Base-by-base conservation (phyloP, 805 yeast species). In the Sugiyamaella valdiviana region DNA sequence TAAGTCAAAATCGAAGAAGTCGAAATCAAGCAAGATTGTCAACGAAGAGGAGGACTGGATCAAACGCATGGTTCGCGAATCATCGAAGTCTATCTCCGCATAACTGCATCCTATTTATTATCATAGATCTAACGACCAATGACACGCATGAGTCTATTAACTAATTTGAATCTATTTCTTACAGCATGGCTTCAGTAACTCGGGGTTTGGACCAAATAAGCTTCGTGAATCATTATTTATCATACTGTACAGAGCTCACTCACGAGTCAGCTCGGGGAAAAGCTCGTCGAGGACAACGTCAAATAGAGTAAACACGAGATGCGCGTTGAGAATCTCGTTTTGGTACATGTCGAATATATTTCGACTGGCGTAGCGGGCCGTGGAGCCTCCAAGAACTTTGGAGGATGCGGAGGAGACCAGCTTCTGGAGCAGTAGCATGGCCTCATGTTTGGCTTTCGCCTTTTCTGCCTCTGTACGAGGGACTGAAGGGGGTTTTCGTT, bases 291-390 rank as follows among this genome's bases (percentile, higher is more conserved):
- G 36, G 0, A 81, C 38, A 41, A 75, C 74, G 51, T 89, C 95
- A 15, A 85, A 54, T 0, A 85, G 37, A 41, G 76, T 74, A 46
- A 78, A 74, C 0, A 83, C 58, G 48, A 90, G 63, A 57, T 84
- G 86, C 19, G 78, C 72, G 61, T 85, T 85, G 50, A 90, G 66
- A 21, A 73, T 71, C 50, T 81, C 85, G 57, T 86, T 85, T 61
- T 90, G 97, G 4, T 85, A 52, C 78, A 84, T 74, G 9, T 74
- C 75, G 62, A 84, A 83, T 1, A 85, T 45, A 39, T 77, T 70
- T 3, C 67, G 64, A 6, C 84, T 75, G 0, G 95, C 96, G 49
- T 69, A 72, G 46, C 70, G 73, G 2, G 95, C 76, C 52, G 79
- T 82, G 6, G 77, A 63, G 2, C 72, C 62, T 0, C 97, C 96